Evolutionary conservation across 306 rosid genomes (phyloP).

Genomic region (Cucurbita argyrosperma): DNA sequence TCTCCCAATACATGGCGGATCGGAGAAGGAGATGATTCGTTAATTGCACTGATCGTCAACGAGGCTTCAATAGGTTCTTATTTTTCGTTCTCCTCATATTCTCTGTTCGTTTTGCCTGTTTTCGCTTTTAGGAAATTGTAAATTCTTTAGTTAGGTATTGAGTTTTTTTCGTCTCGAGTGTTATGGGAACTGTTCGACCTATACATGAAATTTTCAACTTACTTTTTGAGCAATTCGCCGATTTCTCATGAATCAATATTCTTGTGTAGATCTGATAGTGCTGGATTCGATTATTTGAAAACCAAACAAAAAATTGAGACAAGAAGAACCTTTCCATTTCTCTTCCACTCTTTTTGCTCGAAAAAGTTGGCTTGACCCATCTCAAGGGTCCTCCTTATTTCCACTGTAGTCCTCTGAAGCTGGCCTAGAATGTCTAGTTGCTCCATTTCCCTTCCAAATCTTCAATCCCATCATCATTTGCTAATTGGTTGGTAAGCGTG

Average conservation of each 20-base stretch:
- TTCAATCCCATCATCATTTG: neutral
- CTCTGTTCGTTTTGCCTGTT: neutral
- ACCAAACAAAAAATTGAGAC: neutral
- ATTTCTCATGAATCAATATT: neutral
- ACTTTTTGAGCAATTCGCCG: neutral
- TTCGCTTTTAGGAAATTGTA: neutral
- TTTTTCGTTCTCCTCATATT: neutral
- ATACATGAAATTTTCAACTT: neutral
- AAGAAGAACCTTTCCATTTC: neutral
- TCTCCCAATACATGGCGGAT: slow-evolving; percentile 59
- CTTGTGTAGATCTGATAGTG: slow-evolving; percentile 6
- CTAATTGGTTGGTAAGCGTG: neutral
- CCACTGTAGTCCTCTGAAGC: neutral
- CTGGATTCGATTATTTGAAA: neutral
- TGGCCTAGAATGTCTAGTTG: neutral
- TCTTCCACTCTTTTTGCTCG: neutral
- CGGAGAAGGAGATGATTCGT: slow-evolving; percentile 39
- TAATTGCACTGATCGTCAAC: neutral
- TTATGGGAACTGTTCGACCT: neutral
- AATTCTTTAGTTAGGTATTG: neutral
- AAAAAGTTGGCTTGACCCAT: neutral
- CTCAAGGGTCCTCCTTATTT: neutral
- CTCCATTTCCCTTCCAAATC: neutral
- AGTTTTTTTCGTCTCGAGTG: neutral
- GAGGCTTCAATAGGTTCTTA: neutral